phyloP scores from a whole-genome alignment of 371 early-diverging fungal species.

The Mortierella sp. region DNA sequence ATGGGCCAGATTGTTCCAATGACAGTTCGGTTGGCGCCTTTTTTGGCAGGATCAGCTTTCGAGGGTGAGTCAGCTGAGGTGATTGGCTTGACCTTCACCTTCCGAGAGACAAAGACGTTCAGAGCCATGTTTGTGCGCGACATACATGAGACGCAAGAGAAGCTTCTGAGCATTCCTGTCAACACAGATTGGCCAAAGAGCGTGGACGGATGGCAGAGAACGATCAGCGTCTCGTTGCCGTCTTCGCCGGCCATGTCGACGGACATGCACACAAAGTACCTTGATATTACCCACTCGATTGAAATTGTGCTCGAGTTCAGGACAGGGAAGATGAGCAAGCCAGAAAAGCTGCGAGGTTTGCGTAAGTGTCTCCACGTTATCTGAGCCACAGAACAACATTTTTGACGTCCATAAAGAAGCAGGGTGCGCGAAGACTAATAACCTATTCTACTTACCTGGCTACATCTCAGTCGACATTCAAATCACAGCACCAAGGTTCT shows the following conservation, averaged over 20 bases:
- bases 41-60: not conserved
- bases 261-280: constrained; percentile 17
- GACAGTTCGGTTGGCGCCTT: constrained; percentile 8
- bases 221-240: constrained; percentile 25
- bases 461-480: constrained; percentile 11
- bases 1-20: constrained; percentile 22
- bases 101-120: constrained; percentile 28
- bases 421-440: too few relatives aligned
- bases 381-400: not conserved
- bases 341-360: constrained; percentile 18
- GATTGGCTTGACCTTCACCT: constrained; percentile 9
- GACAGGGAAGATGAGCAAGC: constrained; percentile 9
- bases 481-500: constrained; percentile 17
- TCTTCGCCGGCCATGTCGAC: constrained; percentile 20
- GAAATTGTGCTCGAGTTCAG: constrained; percentile 14
- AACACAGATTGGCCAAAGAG: constrained; percentile 26
- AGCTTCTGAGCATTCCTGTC: constrained; percentile 16
- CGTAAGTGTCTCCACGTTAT: constrained; percentile 13
- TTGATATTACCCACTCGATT: constrained; percentile 23
- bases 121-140: constrained; percentile 24
- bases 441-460: too few relatives aligned
- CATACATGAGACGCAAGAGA: constrained; percentile 9
- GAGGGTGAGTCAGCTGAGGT: constrained; percentile 16
- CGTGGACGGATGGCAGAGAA: constrained; percentile 19
- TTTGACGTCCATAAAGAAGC: too few relatives aligned